Evolutionary conservation across 768 basidiomycete genomes (phyloP).

Genomic region (Strobilomyces confusus): DNA sequence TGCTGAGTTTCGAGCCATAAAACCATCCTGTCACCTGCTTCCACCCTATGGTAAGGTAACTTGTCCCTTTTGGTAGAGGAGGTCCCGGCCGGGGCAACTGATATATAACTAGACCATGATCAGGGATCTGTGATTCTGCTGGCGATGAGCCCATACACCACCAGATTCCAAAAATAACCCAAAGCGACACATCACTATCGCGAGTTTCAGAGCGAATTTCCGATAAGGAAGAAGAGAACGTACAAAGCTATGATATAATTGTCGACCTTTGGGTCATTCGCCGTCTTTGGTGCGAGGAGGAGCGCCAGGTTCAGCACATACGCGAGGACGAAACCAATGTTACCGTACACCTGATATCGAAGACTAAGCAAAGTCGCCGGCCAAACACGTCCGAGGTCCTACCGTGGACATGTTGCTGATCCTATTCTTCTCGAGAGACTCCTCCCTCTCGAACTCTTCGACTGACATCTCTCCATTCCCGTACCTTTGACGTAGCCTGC

Average conservation of each 20-base stretch:
- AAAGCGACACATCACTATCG: conserved; percentile 62
- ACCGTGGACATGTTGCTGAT: conserved; percentile 86
- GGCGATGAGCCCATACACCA: conserved; percentile 61
- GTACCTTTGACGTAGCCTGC: conserved; percentile 49
- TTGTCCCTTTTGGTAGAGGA: conserved; percentile 68
- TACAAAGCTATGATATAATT: conserved; percentile 74
- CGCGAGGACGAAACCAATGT: conserved; percentile 67
- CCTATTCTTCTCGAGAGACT: conserved; percentile 78
- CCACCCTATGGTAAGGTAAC: conserved; percentile 80
- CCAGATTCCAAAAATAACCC: conserved; percentile 80
- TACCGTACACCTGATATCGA: conserved; percentile 60
- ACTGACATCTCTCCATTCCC: conserved; percentile 54
- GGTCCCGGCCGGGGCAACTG: conserved; percentile 85
- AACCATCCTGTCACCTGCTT: conserved; percentile 53
- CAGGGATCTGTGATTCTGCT: not conserved
- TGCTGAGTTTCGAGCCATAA: not conserved
- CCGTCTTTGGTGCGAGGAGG: conserved; percentile 48
- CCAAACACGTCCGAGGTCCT: conserved; percentile 6
- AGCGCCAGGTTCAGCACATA: conserved; percentile 66
- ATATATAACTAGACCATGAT: conserved; percentile 57
- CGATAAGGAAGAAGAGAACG: conserved; percentile 18
- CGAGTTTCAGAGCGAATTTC: not conserved
- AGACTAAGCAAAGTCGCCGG: not conserved
- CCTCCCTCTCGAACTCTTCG: conserved; percentile 68
- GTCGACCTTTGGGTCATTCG: conserved; percentile 56